Evolutionary conservation across 768 basidiomycete genomes (phyloP), one percentile per base, ranked within the genome.

Genomic region (Artomyces pyxidatus): DNA sequence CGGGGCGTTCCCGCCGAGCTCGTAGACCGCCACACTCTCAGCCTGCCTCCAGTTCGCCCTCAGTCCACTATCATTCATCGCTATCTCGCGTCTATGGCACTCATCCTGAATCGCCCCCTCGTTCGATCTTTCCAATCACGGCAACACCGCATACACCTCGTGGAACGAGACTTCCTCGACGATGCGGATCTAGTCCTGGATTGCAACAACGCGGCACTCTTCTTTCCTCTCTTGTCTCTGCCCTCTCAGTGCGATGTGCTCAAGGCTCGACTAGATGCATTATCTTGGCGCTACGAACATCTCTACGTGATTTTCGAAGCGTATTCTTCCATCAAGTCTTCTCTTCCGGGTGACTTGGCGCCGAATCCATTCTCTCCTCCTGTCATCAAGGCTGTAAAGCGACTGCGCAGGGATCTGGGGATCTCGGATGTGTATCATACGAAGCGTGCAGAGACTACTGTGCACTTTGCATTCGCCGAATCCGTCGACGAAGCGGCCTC

Each of bases 121-220:
- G 72, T 83, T 35, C 73, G 71, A 3, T 63, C 69, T 10, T 70
- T 90, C 22, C 65, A 68, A 16, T 68, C 71, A 10, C 59, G 56
- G 12, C 58, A 65, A 11, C 78, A 73, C 52, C 63, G 64, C 10
- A 66, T 88, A 21, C 71, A 76, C 25, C 71, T 89, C 11, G 71
- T 81, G 3, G 88, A 90, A 59, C 77, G 88, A 28, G 75, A 77
- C 11, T 62, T 65, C 43, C 71, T 88, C 3, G 70, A 65, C 44
- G 81, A 77, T 25, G 74, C 71, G 9, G 83, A 90, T 59, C 66
- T 91, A 26, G 76, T 88, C 50, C 55, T 88, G 17, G 85, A 88
- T 61, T 73, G 76, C 2, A 71, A 79, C 50, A 72, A 75, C 48
- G 77, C 80, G 4, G 63, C 85, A 21, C 55, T 85, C 25, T 76